A percentile compares a stretch with the other conserved stretches of the same genome.
Conservation (phyloP, 768 basidiomycete species). For the Lentinula raphanica region DNA sequence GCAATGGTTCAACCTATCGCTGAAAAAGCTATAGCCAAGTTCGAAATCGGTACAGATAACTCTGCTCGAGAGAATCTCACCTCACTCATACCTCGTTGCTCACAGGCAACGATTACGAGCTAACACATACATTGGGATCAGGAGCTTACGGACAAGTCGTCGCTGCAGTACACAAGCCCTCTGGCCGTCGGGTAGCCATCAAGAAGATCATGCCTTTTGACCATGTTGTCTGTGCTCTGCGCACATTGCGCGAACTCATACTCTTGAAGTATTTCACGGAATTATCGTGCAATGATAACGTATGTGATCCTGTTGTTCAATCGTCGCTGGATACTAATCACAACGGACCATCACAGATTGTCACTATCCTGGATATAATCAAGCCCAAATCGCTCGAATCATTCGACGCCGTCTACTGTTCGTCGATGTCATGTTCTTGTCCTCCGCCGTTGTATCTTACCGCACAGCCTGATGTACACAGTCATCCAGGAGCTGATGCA, state of each 20-base stretch:
- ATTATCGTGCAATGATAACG: conserved; percentile 77
- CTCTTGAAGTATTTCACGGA: conserved; percentile 82
- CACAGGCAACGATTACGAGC: conserved; percentile 74
- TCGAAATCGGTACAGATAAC: not conserved
- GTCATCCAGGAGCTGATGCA: not conserved
- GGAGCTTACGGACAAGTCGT: conserved; percentile 95
- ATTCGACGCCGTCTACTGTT: conserved; percentile 82
- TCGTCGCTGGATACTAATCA: conserved; percentile 13
- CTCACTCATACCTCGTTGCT: too few relatives aligned
- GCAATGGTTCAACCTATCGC: not conserved
- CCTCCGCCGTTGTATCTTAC: conserved; percentile 3
- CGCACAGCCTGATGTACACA: conserved; percentile 5
- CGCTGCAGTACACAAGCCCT: conserved; percentile 83
- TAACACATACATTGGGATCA: conserved; percentile 83
- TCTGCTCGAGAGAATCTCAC: too few relatives aligned
- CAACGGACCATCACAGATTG: conserved; percentile 50
- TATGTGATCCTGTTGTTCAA: conserved; percentile 26
- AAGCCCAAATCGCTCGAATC: conserved; percentile 73
- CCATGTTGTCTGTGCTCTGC: conserved; percentile 90
- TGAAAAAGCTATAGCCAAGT: not conserved
- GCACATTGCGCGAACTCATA: conserved; percentile 83
- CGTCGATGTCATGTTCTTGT: conserved; percentile 20
- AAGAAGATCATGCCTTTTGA: conserved; percentile 96
- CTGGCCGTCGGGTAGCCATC: conserved; percentile 90
- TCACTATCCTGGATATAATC: conserved; percentile 86